These are phyloP conservation scores for Cladosporium sp. DNA, from an alignment of 2,329 filamentous ascomycete genomes.

Conservation along the genomic window DNA sequence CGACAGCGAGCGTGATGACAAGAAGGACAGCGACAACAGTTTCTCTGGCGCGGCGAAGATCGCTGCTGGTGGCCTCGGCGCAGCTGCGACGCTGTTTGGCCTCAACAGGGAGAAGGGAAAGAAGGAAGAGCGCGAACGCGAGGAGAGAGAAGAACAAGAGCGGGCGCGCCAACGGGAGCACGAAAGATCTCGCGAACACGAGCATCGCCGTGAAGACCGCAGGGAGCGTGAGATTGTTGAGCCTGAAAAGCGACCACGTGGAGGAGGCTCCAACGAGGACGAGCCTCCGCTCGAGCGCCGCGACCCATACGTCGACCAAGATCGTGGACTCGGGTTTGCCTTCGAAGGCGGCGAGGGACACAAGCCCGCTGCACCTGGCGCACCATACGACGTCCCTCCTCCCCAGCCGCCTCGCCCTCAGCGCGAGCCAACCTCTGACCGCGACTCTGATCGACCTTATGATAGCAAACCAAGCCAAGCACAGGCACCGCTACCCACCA, in stretches of 20 bases:
- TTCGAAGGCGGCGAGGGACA: slow-evolving; percentile 33
- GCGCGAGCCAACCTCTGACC: slow-evolving; percentile 1
- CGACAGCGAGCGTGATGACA: slow-evolving; percentile 29
- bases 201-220: slow-evolving; percentile 21
- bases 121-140: slow-evolving; percentile 24
- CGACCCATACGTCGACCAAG: slow-evolving; percentile 31
- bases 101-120: slow-evolving; percentile 29
- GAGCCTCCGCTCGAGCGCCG: slow-evolving; percentile 19
- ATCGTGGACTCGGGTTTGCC: slow-evolving; percentile 36
- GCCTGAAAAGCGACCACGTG: slow-evolving; percentile 11
- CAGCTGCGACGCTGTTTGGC: slow-evolving; percentile 33
- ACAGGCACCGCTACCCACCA: neutral
- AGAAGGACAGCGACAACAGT: slow-evolving; percentile 24
- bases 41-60: slow-evolving; percentile 30
- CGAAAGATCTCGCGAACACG: slow-evolving; percentile 23
- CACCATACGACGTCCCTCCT: slow-evolving; percentile 1
- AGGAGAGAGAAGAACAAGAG: slow-evolving; percentile 27
- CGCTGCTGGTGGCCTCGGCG: slow-evolving; percentile 34
- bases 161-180: slow-evolving; percentile 27
- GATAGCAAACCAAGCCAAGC: neutral
- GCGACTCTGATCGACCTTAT: slow-evolving; percentile 8
- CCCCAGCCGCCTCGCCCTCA: slow-evolving; percentile 9
- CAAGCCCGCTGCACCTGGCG: slow-evolving; percentile 7
- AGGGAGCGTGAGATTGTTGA: slow-evolving; percentile 19
- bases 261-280: slow-evolving; percentile 10